Base-by-base conservation (phyloP, 78 protist species). In the Cavenderia fasciculata region DNA sequence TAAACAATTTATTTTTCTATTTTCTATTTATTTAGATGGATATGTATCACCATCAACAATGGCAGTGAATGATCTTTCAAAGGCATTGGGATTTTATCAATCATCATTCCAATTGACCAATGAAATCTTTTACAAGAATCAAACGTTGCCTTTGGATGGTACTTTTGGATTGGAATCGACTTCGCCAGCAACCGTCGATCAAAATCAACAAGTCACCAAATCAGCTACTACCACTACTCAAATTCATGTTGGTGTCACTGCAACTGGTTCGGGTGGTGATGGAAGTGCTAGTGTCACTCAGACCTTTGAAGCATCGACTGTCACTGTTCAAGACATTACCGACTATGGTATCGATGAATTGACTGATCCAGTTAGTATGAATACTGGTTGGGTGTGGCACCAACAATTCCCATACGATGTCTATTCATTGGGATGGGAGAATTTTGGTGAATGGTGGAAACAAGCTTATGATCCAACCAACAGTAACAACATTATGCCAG, bases 341-440 rank as follows among this genome's bases (percentile, higher is more conserved):
- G 85, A 74, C 31, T 74, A 43, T 33, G 85, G 85, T 41, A 57
- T 74, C 2, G 43, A 74, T 59, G 85, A 74, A 59, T 36, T 47
- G 70, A 41, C 85, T 14, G 41, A 74, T 59, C 71, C 85, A 19
- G 21, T 43, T 1, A 57, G 61, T 4, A 74, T 56, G 69, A 11
- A 5, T n/a, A 74, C 59, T 11, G 3, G 38, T 7, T 74, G 85
- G 85, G 36, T 74, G 8, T 74, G 29, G 21, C 85, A 74, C 43
- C 85, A 74, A 57, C 85, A 74, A 74, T 74, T 29, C 5, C 85
- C 85, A 27, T 54, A 23, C 21, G 85, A 74, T 74, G 49, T 59
- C 27, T 54, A 74, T 59, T 41, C 85, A 14, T n/a, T 40, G n/a
- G 66, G 66, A 5, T 3, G 14, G 4, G 4, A 1, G 14, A 54